Evolutionary conservation across 208 protist species (phyloP).

Genomic region (Acanthamoeba rhysodes): DNA sequence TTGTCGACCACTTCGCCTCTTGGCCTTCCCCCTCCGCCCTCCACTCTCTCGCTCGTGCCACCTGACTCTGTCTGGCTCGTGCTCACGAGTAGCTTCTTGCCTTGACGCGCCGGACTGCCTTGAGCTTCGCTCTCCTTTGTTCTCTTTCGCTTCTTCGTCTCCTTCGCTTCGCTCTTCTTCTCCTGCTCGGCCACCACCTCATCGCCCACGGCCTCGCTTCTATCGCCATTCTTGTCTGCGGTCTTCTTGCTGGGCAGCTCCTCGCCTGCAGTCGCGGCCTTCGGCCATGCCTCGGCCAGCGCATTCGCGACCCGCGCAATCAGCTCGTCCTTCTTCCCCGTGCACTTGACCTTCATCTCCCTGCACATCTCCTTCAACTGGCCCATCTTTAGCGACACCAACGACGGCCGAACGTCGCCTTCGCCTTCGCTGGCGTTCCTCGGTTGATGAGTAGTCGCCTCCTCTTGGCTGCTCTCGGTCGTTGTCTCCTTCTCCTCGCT

Average conservation of each 20-base stretch:
- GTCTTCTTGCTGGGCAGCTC: not conserved
- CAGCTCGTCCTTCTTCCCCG: conserved; percentile 24
- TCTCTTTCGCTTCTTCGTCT: conserved; percentile 43
- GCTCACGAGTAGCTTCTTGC: not conserved
- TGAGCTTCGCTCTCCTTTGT: not conserved
- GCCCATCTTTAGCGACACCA: not conserved
- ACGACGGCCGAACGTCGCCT: not conserved
- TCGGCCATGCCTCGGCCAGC: not conserved
- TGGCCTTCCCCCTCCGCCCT: no score
- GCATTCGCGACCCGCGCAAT: not conserved
- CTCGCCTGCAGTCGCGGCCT: not conserved
- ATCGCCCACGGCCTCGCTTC: not conserved
- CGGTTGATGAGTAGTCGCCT: not conserved
- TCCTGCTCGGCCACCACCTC: not conserved
- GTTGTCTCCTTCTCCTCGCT: not conserved
- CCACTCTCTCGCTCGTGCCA: not conserved
- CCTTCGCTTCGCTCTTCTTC: not conserved
- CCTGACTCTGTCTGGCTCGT: not conserved
- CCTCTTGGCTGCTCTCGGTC: not conserved
- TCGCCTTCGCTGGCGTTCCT: not conserved
- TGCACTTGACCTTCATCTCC: not conserved
- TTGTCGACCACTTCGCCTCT: not conserved
- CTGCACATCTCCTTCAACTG: conserved; percentile 5
- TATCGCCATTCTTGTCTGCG: no score
- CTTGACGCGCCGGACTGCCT: not conserved